phyloP scores from a whole-genome alignment of 768 basidiomycete genomes.

The Suillus lakei region DNA sequence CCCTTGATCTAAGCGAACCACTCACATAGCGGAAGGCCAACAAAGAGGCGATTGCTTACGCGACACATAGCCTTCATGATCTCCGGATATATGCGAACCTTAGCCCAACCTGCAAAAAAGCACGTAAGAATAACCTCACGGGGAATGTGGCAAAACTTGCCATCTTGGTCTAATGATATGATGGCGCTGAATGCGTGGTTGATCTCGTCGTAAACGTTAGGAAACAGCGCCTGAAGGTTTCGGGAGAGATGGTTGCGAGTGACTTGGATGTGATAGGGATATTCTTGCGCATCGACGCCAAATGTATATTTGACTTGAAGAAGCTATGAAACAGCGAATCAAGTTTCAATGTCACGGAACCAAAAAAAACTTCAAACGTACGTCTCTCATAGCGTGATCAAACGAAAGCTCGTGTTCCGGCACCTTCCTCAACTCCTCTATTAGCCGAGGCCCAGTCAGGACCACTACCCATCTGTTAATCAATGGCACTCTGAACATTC shows the following conservation, averaged over 20 bases:
- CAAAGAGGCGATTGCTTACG: constrained; percentile 46
- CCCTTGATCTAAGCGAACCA: constrained; percentile 5
- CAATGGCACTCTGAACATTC: constrained; percentile 48
- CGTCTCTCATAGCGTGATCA: constrained; percentile 43
- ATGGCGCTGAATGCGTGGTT: constrained; percentile 33
- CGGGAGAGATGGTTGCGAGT: constrained; percentile 37
- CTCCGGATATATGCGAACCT: constrained; percentile 31
- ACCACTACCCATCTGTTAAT: constrained; percentile 52
- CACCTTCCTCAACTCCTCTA: constrained; percentile 57
- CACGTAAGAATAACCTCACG: constrained; percentile 17
- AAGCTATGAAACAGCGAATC: constrained; percentile 29
- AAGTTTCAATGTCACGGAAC: constrained; percentile 12
- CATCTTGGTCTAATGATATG: constrained; percentile 24
- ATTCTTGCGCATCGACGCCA: constrained; percentile 36
- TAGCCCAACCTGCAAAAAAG: constrained; percentile 32
- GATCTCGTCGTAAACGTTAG: constrained; percentile 40
- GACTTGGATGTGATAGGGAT: constrained; percentile 41
- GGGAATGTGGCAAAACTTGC: constrained; percentile 18
- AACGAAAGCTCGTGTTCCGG: constrained; percentile 52
- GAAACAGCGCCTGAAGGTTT: constrained; percentile 38
- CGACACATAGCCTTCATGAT: constrained; percentile 39
- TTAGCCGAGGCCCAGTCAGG: constrained; percentile 42
- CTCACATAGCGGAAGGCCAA: constrained; percentile 44
- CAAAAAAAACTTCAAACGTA: constrained; percentile 23
- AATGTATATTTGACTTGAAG: constrained; percentile 44